Evolutionary conservation across 1,284 basidiomycete genomes (phyloP).

Genomic region (Ceratobasidium sp.): DNA sequence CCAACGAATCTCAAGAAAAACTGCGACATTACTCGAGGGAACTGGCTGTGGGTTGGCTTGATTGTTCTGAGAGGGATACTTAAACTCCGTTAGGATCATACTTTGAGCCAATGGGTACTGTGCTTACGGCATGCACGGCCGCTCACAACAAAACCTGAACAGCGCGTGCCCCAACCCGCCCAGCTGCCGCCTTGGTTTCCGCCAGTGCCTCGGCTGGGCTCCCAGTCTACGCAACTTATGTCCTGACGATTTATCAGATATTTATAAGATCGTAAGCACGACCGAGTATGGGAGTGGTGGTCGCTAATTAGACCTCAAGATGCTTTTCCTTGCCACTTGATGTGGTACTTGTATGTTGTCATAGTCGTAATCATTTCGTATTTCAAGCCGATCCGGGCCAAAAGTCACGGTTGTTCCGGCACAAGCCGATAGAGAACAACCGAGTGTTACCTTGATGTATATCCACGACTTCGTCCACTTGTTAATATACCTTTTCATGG

Average conservation of each 20-base stretch:
- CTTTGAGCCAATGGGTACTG: conserved; percentile 33
- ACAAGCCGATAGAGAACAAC: background rate
- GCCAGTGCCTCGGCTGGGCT: conserved; percentile 7
- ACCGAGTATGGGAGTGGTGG: background rate
- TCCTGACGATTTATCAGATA: background rate
- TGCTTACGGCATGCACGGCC: conserved; percentile 16
- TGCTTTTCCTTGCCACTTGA: background rate
- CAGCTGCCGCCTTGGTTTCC: conserved; percentile 34
- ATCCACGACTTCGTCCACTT: too few species aligned
- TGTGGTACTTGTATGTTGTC: conserved; percentile 8
- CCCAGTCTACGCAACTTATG: conserved; percentile 2
- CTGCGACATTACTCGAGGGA: conserved; percentile 29
- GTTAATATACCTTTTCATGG: conserved; percentile 7
- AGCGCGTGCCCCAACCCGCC: background rate
- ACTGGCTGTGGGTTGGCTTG: conserved; percentile 6
- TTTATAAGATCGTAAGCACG: conserved; percentile 14
- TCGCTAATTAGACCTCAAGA: background rate
- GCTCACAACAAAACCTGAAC: background rate
- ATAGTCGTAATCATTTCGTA: background rate
- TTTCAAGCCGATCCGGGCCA: background rate
- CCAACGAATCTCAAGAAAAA: conserved; percentile 11
- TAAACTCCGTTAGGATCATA: conserved; percentile 12
- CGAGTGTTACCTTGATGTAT: background rate
- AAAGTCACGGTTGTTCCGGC: background rate
- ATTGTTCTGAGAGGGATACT: background rate